Evolutionary conservation across 441 rosid species (phyloP).

Genomic region (Mallotus japonicus): DNA sequence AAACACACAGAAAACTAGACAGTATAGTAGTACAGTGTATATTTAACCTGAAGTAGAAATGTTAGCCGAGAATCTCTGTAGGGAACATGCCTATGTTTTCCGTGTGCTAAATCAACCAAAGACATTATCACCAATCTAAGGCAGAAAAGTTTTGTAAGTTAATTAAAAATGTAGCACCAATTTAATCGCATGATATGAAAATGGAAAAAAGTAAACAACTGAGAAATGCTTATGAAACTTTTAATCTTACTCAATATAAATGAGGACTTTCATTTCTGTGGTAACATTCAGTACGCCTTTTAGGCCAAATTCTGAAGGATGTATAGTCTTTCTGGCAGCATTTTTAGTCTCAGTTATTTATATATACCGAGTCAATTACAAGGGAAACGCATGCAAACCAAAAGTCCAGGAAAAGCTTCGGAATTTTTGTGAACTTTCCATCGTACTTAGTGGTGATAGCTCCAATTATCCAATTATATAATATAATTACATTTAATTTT

Average conservation of each 20-base stretch:
- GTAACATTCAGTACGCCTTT: not conserved
- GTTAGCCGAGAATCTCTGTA: conserved; percentile 98
- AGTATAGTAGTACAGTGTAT: conserved; percentile 11
- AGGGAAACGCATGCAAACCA: not conserved
- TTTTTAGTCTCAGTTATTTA: not conserved
- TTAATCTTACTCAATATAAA: not conserved
- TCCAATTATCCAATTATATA: not conserved
- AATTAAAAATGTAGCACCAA: not conserved
- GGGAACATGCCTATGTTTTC: conserved; percentile 92
- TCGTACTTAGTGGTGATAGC: not conserved
- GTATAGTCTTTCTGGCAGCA: not conserved
- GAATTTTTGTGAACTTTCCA: not conserved
- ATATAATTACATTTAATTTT: no score
- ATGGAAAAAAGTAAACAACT: not conserved
- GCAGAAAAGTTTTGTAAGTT: conserved; percentile 6
- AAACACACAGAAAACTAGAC: not conserved
- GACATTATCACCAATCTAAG: conserved; percentile 94
- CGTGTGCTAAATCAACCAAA: conserved; percentile 93
- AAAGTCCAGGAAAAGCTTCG: not conserved
- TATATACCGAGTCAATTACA: not conserved
- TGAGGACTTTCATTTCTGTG: not conserved
- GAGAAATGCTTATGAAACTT: conserved; percentile 3
- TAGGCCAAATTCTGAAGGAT: not conserved
- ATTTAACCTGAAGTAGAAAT: conserved; percentile 85
- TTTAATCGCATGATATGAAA: not conserved